Percentiles rank a stretch among this genome's conserved stretches.
These are phyloP conservation scores for Saccharomycopsis vini DNA, from an alignment of 805 yeast species.

Conservation along the genomic window DNA sequence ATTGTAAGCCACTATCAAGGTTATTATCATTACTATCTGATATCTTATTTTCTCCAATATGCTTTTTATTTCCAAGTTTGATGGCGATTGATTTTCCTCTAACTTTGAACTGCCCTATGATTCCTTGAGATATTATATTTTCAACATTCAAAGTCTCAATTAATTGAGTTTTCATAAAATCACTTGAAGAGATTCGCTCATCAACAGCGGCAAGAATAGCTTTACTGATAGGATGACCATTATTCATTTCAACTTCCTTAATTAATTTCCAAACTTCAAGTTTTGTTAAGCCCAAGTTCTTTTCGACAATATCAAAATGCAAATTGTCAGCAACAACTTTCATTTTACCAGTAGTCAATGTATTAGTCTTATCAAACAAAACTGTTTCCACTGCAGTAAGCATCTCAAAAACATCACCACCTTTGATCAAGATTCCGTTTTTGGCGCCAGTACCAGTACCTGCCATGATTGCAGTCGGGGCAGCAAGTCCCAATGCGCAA, in stretches of 20 bases:
- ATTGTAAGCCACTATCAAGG: constrained; percentile 2
- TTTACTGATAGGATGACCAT: constrained; percentile 66
- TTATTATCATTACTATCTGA: neutral
- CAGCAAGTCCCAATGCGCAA: constrained; percentile 93
- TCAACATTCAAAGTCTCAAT: constrained; percentile 23
- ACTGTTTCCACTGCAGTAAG: constrained; percentile 57
- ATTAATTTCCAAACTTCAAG: constrained; percentile 21
- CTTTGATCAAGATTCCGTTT: constrained; percentile 84
- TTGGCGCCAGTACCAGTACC: constrained; percentile 95
- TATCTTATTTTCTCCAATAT: constrained; percentile 25
- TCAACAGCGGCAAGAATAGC: constrained; percentile 4
- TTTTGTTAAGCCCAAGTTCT: neutral
- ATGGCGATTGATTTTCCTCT: constrained; percentile 27
- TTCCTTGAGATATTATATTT: constrained; percentile 32
- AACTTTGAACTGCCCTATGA: constrained; percentile 23
- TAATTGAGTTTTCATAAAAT: neutral
- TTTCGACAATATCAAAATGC: constrained; percentile 47
- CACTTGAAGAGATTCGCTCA: constrained; percentile 1
- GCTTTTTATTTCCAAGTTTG: constrained; percentile 45
- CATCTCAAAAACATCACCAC: constrained; percentile 80
- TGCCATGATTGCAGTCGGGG: constrained; percentile 98
- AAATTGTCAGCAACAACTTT: constrained; percentile 26
- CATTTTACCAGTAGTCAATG: constrained; percentile 84
- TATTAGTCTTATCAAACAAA: constrained; percentile 93
- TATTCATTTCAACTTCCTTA: constrained; percentile 45